A percentile compares a stretch with the other conserved stretches of the same genome.
phyloP scores from a whole-genome alignment of 208 protist species.

The Wallacemonas rigidus region DNA sequence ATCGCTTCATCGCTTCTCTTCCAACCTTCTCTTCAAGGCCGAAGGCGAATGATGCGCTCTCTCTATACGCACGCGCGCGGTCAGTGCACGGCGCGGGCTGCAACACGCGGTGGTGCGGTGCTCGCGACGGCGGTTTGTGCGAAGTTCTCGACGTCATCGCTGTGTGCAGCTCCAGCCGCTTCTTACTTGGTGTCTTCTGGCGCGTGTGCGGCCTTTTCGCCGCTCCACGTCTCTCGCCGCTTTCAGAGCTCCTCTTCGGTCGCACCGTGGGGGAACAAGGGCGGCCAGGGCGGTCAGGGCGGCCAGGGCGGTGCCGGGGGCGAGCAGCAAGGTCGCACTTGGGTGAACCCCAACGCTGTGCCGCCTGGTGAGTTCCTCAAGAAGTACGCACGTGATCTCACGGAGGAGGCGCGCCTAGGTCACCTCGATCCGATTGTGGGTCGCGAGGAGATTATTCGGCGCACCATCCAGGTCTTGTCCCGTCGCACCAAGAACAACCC shows the following conservation, averaged over 20 bases:
- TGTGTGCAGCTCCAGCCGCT: background rate
- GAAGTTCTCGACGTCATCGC: background rate
- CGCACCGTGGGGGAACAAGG: slow-evolving; percentile 50
- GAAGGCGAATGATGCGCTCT: slow-evolving; percentile 34
- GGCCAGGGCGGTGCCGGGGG: background rate
- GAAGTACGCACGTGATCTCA: slow-evolving; percentile 97
- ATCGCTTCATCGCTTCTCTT: background rate
- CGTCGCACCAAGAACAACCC: slow-evolving; percentile 99
- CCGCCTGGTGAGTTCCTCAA: slow-evolving; percentile 91
- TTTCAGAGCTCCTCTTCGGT: slow-evolving; percentile 37
- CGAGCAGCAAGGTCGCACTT: slow-evolving; percentile 74
- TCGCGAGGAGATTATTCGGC: slow-evolving; percentile 98
- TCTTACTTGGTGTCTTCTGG: too few relatives aligned
- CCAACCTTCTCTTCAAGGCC: too few relatives aligned
- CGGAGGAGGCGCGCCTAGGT: slow-evolving; percentile 89
- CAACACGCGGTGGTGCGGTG: background rate
- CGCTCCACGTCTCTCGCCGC: background rate
- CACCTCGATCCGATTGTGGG: slow-evolving; percentile 98
- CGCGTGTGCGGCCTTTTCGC: too few relatives aligned
- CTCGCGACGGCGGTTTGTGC: background rate
- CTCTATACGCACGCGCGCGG: slow-evolving; percentile 1
- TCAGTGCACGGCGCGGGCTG: background rate
- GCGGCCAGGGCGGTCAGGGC: background rate
- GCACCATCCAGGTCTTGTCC: slow-evolving; percentile 96
- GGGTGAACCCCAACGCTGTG: slow-evolving; percentile 89